These are phyloP conservation scores for Coemansia javaensis DNA, from an alignment of 192 early-diverging fungal genomes.

Conservation along the genomic window DNA sequence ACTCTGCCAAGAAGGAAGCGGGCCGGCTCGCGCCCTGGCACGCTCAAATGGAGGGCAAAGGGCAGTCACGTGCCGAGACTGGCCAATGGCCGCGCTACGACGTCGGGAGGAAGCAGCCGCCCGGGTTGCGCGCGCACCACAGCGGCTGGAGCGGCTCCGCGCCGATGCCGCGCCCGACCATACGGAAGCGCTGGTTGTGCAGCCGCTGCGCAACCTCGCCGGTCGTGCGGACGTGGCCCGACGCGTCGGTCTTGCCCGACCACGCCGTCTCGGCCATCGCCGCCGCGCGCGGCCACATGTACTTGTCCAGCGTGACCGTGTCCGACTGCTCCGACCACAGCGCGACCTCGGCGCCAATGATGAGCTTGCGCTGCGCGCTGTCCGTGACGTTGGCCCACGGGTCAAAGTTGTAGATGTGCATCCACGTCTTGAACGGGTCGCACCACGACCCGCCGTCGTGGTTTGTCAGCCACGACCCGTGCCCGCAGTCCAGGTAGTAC, in stretches of 20 bases:
- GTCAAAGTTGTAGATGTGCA: constrained; percentile 66
- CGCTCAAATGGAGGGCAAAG: too few species aligned
- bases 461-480: constrained; percentile 68
- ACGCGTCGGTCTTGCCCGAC: constrained; percentile 58
- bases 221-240: constrained; percentile 51
- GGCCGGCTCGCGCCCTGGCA: too few species aligned
- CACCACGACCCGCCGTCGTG: constrained; percentile 69
- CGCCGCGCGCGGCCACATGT: constrained; percentile 66
- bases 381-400: constrained; percentile 55
- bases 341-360: constrained; percentile 66
- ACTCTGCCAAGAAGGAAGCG: too few species aligned
- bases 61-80: background rate
- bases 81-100: background rate
- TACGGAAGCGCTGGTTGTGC: constrained; percentile 67
- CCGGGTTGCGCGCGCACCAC: constrained; percentile 65
- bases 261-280: constrained; percentile 66
- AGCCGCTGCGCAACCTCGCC: constrained; percentile 61
- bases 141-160: constrained; percentile 72
- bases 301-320: constrained; percentile 52
- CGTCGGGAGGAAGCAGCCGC: constrained; percentile 37
- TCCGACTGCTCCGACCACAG: constrained; percentile 71
- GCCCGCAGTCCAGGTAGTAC: constrained; percentile 75
- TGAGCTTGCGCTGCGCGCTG: constrained; percentile 50
- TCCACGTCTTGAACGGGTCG: constrained; percentile 70
- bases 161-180: constrained; percentile 59